Conservation (phyloP, 2,329 filamentous ascomycete species). For the Colletotrichum godetiae region DNA sequence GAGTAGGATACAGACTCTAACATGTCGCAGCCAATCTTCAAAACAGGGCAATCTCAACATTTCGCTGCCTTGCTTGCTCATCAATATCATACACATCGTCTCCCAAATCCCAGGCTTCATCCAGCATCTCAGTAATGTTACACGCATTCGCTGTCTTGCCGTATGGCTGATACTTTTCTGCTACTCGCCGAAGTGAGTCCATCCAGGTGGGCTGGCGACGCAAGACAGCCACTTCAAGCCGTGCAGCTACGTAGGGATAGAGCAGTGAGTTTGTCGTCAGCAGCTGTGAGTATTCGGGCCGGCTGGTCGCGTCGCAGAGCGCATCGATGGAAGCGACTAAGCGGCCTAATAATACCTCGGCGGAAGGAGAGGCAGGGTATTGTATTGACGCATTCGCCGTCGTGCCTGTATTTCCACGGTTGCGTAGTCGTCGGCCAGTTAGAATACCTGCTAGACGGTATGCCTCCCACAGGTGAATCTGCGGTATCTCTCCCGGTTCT, state of each 20-base stretch:
- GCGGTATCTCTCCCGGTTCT: constrained; percentile 38
- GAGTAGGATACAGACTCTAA: too few species aligned
- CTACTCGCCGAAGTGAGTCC: neutral
- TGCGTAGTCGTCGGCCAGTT: constrained; percentile 29
- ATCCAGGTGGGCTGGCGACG: constrained; percentile 27
- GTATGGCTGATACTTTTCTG: neutral
- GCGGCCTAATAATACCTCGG: constrained; percentile 36
- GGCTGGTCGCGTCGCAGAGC: constrained; percentile 32
- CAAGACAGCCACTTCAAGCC: constrained; percentile 39
- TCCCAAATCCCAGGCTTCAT: constrained; percentile 9
- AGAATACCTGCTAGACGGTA: constrained; percentile 40
- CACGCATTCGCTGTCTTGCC: neutral
- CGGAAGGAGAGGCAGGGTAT: neutral
- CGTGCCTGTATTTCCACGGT: neutral
- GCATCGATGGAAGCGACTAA: constrained; percentile 39
- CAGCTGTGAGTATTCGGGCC: constrained; percentile 30
- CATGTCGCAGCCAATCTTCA: neutral
- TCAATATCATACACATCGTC: constrained; percentile 28
- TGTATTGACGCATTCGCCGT: too few species aligned
- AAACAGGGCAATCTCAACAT: constrained; percentile 27
- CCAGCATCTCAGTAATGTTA: neutral
- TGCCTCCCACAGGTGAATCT: constrained; percentile 41
- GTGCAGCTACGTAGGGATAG: constrained; percentile 41
- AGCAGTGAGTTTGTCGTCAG: constrained; percentile 40
- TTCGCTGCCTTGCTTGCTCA: constrained; percentile 8